phyloP scores from a whole-genome alignment of 2,329 filamentous ascomycete genomes.

The Diaporthe sp. region DNA sequence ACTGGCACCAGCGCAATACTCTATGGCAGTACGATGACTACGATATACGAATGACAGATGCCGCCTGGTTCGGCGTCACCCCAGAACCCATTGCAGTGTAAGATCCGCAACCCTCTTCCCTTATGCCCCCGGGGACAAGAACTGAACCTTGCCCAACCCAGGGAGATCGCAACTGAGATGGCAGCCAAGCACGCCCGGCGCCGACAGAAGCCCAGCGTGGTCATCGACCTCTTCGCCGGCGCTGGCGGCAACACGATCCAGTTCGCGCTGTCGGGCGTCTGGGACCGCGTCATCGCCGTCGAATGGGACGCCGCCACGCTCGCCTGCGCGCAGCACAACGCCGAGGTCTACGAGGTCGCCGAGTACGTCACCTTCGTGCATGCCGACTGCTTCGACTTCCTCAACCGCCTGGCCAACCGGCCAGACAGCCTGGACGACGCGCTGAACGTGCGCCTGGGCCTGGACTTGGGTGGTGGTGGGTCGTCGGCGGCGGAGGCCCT shows the following conservation, averaged over 20 bases:
- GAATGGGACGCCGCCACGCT: constrained; percentile 86
- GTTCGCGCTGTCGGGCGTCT: constrained; percentile 86
- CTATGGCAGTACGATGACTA: constrained; percentile 92
- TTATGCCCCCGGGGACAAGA: neutral
- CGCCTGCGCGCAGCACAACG: constrained; percentile 93
- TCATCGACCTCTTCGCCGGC: constrained; percentile 93
- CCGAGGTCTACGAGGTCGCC: constrained; percentile 83
- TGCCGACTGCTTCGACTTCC: constrained; percentile 86
- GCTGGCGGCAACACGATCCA: constrained; percentile 95
- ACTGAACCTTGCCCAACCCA: constrained; percentile 48
- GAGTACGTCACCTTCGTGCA: constrained; percentile 86
- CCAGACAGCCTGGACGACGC: constrained; percentile 46
- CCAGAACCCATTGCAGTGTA: constrained; percentile 92
- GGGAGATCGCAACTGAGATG: constrained; percentile 83
- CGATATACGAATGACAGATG: constrained; percentile 90
- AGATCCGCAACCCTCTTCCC: constrained; percentile 46
- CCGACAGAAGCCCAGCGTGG: constrained; percentile 50
- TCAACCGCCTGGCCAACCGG: constrained; percentile 58
- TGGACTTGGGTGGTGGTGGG: constrained; percentile 47
- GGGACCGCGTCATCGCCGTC: constrained; percentile 88
- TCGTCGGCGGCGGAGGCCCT: constrained; percentile 54
- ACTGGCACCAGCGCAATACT: constrained; percentile 89
- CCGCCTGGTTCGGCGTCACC: constrained; percentile 97
- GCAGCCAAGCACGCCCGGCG: constrained; percentile 65
- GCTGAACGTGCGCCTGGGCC: constrained; percentile 1